phyloP scores from a whole-genome alignment of 2,329 filamentous ascomycete genomes.

The Fonsecaea pugnacius region DNA sequence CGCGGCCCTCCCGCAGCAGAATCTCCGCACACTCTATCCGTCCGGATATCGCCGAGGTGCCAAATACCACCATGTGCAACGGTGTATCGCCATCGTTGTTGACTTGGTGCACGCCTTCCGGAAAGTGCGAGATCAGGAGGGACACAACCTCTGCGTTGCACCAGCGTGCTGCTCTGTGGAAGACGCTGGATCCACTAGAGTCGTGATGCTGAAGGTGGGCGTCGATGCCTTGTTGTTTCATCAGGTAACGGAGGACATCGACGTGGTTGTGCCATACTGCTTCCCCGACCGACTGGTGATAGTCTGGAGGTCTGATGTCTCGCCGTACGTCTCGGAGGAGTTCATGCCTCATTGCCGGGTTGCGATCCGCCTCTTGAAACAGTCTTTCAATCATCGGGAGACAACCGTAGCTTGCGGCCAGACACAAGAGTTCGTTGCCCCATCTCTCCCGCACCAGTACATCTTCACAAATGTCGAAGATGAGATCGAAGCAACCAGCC shows the following conservation, averaged over 20 bases:
- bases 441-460: not conserved
- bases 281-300: not conserved
- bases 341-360: not conserved
- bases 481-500: not conserved
- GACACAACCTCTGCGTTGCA: constrained; percentile 11
- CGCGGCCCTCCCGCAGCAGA: not conserved
- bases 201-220: not conserved
- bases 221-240: not conserved
- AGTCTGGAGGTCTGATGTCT: constrained; percentile 14
- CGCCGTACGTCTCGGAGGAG: not conserved
- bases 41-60: not conserved
- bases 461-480: not conserved
- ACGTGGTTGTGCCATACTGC: not conserved
- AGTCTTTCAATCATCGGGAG: not conserved
- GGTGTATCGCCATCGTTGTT: constrained; percentile 4
- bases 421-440: constrained; percentile 2
- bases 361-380: not conserved
- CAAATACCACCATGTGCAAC: constrained; percentile 5
- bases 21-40: constrained; percentile 6
- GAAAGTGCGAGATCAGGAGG: constrained; percentile 2
- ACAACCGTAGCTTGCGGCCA: not conserved
- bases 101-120: constrained; percentile 6
- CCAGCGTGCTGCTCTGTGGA: constrained; percentile 7
- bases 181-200: not conserved
- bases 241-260: not conserved